These are phyloP conservation scores for Periconia sp. DNA, from an alignment of 2,329 filamentous ascomycete genomes.

Conservation along the genomic window DNA sequence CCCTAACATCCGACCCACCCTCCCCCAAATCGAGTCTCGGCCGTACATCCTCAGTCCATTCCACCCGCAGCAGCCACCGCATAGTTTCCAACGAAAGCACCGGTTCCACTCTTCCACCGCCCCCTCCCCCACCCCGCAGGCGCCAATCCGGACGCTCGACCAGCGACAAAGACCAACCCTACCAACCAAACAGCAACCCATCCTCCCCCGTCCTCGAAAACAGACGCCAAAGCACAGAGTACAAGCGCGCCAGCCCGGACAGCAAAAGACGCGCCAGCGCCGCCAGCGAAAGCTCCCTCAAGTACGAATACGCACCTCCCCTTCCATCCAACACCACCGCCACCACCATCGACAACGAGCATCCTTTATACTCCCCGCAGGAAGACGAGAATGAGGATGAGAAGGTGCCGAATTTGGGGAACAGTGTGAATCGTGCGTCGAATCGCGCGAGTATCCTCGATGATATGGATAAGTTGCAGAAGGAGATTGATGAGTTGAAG, in stretches of 20 bases:
- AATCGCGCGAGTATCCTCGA: constrained; percentile 35
- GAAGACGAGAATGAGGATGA: constrained; percentile 25
- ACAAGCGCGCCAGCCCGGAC: constrained; percentile 30
- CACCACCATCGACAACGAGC: constrained; percentile 28
- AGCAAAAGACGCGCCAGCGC: constrained; percentile 33
- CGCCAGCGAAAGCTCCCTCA: constrained; percentile 35
- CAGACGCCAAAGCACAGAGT: constrained; percentile 28
- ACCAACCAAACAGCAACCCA: constrained; percentile 16
- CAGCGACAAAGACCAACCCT: constrained; percentile 25
- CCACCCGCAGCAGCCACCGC: constrained; percentile 25
- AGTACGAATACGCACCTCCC: constrained; percentile 23
- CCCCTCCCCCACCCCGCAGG: constrained; percentile 34
- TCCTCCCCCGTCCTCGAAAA: constrained; percentile 27
- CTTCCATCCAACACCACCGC: not conserved
- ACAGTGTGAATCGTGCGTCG: not conserved
- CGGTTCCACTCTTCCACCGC: constrained; percentile 24
- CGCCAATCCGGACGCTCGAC: constrained; percentile 36
- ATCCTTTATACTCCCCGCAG: constrained; percentile 27
- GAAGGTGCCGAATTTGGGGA: not conserved
- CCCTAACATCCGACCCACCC: constrained; percentile 25
- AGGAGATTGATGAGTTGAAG: constrained; percentile 42
- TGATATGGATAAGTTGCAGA: constrained; percentile 44
- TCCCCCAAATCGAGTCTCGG: constrained; percentile 19
- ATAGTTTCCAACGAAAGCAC: constrained; percentile 30
- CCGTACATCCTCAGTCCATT: constrained; percentile 31